phyloP scores from a whole-genome alignment of 768 basidiomycete genomes.

The Wakefieldia striispora region DNA sequence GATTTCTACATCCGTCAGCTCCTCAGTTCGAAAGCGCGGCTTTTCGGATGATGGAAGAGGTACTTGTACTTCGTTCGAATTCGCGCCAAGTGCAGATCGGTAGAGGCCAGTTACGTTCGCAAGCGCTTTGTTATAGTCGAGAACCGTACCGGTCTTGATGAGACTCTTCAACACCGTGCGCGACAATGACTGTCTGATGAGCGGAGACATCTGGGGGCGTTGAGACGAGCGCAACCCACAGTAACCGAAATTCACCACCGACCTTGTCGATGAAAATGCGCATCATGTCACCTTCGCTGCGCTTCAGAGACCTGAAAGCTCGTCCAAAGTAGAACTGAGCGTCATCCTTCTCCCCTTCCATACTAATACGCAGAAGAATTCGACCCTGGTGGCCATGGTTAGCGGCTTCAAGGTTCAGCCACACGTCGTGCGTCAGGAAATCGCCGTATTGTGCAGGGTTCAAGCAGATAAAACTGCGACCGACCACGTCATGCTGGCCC shows the following conservation, averaged over 20 bases:
- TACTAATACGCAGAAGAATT: conserved; percentile 84
- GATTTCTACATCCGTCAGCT: conserved; percentile 89
- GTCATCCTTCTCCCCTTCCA: conserved; percentile 99
- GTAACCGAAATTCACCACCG: not conserved
- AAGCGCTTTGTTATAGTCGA: conserved; percentile 90
- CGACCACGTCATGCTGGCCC: conserved; percentile 91
- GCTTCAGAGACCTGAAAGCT: conserved; percentile 89
- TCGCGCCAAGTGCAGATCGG: conserved; percentile 70
- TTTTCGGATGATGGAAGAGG: conserved; percentile 75
- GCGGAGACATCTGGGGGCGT: conserved; percentile 78
- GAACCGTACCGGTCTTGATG: conserved; percentile 54
- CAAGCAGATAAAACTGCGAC: conserved; percentile 87
- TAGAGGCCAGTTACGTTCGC: conserved; percentile 81
- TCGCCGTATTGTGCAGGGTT: conserved; percentile 88
- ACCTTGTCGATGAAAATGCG: conserved; percentile 98
- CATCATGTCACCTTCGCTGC: conserved; percentile 94
- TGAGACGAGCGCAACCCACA: not conserved
- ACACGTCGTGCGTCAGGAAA: conserved; percentile 85
- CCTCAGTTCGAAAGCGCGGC: conserved; percentile 73
- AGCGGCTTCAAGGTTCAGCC: conserved; percentile 81
- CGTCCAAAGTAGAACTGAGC: conserved; percentile 97
- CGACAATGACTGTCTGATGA: conserved; percentile 86
- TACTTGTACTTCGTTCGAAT: conserved; percentile 68
- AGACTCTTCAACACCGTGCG: conserved; percentile 72
- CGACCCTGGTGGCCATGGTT: conserved; percentile 56